phyloP scores from a whole-genome alignment of 306 rosid genomes.

The Cucumis cinereus region DNA sequence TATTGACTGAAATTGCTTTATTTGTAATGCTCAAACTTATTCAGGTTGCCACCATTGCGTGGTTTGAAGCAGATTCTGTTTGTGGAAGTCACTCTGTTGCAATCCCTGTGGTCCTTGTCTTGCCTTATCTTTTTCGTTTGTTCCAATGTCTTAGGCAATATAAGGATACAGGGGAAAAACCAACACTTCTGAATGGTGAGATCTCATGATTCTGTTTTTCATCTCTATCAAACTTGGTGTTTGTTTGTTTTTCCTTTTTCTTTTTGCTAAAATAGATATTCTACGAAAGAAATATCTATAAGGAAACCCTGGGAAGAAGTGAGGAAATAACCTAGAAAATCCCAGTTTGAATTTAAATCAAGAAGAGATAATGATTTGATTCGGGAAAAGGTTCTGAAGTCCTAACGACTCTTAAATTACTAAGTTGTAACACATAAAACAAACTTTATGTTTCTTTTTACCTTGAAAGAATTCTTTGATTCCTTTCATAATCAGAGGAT shows the following conservation, averaged over 20 bases:
- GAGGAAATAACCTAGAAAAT: neutral
- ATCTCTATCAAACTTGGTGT: neutral
- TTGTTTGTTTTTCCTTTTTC: neutral
- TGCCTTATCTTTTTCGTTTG: slow-evolving; percentile 92
- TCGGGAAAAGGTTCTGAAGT: neutral
- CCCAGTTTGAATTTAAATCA: neutral
- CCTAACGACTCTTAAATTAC: neutral
- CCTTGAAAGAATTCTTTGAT: neutral
- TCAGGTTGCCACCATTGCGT: slow-evolving; percentile 99
- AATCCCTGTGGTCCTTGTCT: slow-evolving; percentile 81
- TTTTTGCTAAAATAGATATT: neutral
- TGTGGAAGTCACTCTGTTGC: slow-evolving; percentile 96
- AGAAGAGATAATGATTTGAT: neutral
- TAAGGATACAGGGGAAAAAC: slow-evolving; percentile 85
- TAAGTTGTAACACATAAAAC: neutral
- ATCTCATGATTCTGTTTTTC: neutral
- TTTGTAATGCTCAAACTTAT: slow-evolving; percentile 14
- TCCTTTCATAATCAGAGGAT: neutral
- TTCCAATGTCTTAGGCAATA: slow-evolving; percentile 94
- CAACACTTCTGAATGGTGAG: slow-evolving; percentile 77
- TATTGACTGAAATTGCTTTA: slow-evolving; percentile 6
- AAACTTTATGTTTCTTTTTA: neutral
- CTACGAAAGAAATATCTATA: neutral
- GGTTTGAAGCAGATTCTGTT: slow-evolving; percentile 99
- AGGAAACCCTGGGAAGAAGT: neutral